Evolutionary conservation across 352 stramenopile species (phyloP).

Genomic region (Elongisporangium prolatum): DNA sequence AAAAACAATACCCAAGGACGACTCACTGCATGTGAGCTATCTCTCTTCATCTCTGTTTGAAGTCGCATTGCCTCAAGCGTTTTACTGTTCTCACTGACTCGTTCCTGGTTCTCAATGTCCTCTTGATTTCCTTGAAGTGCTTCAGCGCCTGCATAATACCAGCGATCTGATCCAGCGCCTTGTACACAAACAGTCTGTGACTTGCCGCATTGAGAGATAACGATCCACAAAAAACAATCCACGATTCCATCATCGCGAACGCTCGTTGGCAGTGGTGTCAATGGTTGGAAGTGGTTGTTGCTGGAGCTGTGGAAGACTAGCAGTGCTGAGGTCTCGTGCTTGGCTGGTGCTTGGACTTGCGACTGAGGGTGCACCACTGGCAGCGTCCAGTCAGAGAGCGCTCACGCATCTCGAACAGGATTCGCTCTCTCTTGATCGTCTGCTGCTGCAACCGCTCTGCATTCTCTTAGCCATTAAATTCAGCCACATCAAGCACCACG

Average conservation of each 20-base stretch:
- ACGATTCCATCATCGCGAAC: conserved; percentile 49
- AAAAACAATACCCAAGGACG: background rate
- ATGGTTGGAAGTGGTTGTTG: no score
- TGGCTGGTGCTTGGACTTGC: no score
- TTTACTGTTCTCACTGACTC: background rate
- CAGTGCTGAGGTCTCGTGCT: no score
- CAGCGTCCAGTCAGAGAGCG: no score
- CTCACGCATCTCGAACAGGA: conserved; percentile 36
- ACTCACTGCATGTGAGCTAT: background rate
- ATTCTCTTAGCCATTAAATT: conserved; percentile 61
- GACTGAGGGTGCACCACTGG: no score
- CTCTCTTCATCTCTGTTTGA: background rate
- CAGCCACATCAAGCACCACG: conserved; percentile 76
- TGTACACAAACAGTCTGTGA: conserved; percentile 44
- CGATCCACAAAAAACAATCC: conserved; percentile 53
- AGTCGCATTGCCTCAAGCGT: background rate
- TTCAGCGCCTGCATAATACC: background rate
- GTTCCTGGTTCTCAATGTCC: background rate
- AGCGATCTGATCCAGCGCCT: conserved; percentile 18
- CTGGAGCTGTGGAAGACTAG: no score
- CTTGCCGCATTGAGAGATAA: conserved; percentile 40
- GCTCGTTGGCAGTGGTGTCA: background rate
- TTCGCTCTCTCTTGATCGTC: conserved; percentile 49
- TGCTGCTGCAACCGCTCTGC: conserved; percentile 43
- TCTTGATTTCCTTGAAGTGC: background rate